phyloP scores from a whole-genome alignment of 768 basidiomycete genomes.

The Russula sp. region DNA sequence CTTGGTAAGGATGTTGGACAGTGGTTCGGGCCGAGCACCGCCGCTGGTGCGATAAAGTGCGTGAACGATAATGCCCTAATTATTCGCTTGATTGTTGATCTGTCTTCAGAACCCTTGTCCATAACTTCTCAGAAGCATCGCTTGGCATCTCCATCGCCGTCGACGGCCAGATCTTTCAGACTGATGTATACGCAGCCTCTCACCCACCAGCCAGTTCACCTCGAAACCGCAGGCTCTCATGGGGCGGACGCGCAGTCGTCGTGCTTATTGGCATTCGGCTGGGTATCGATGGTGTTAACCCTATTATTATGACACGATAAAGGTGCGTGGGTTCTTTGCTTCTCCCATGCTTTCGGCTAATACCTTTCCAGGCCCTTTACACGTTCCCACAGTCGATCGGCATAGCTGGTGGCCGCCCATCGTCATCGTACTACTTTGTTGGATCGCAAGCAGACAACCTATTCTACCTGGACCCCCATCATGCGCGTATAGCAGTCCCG shows the following conservation, averaged over 20 bases:
- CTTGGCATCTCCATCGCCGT: conserved; percentile 79
- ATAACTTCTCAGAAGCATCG: conserved; percentile 74
- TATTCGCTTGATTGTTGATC: not conserved
- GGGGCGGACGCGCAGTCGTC: conserved; percentile 85
- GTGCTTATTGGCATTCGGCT: conserved; percentile 83
- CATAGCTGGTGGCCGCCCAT: conserved; percentile 93
- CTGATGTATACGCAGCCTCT: conserved; percentile 83
- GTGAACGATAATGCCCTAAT: conserved; percentile 8
- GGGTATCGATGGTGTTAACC: conserved; percentile 91
- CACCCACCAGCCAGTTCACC: conserved; percentile 35
- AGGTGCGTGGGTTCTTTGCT: conserved; percentile 43
- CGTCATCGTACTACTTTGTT: conserved; percentile 98
- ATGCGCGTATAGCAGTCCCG: conserved; percentile 73
- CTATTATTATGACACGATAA: conserved; percentile 89
- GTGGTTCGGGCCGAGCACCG: conserved; percentile 98
- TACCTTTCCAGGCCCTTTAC: conserved; percentile 63
- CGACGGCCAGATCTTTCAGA: conserved; percentile 79
- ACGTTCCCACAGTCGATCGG: conserved; percentile 95
- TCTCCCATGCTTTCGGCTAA: conserved; percentile 6
- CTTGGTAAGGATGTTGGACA: conserved; percentile 93
- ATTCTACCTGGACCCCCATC: conserved; percentile 79
- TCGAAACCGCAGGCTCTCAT: conserved; percentile 38
- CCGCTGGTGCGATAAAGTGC: conserved; percentile 94
- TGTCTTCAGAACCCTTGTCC: conserved; percentile 63
- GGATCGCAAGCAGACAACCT: conserved; percentile 86